phyloP scores from a whole-genome alignment of 2,329 filamentous ascomycete species.

The Coniochaeta pulveracea region DNA sequence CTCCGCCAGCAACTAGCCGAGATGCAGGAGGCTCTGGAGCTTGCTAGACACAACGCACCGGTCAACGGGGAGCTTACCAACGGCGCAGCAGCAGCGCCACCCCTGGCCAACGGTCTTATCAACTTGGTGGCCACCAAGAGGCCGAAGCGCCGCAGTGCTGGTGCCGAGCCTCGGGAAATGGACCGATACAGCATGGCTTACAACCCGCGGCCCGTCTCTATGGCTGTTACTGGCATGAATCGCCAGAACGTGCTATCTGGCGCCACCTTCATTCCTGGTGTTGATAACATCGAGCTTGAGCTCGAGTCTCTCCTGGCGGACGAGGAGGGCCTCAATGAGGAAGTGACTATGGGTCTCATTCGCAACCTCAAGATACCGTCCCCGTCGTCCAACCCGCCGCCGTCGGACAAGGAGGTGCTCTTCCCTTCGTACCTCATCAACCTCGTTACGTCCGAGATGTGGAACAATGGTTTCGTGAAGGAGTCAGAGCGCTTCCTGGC shows the following conservation, averaged over 20 bases:
- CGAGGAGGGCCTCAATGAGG: conserved; percentile 91
- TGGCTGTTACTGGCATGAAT: conserved; percentile 59
- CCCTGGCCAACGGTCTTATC: conserved; percentile 68
- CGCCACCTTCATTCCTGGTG: conserved; percentile 65
- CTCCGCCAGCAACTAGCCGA: conserved; percentile 82
- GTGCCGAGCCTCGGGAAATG: conserved; percentile 70
- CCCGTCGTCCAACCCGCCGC: conserved; percentile 74
- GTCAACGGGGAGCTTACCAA: conserved; percentile 60
- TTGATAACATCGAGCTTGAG: conserved; percentile 90
- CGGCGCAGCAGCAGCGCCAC: conserved; percentile 39
- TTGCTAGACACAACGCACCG: conserved; percentile 68
- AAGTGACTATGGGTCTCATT: conserved; percentile 93
- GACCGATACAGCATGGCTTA: conserved; percentile 89
- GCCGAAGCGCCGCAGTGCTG: conserved; percentile 86
- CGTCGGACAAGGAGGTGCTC: conserved; percentile 95
- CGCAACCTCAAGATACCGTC: conserved; percentile 92
- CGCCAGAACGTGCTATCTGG: conserved; percentile 59
- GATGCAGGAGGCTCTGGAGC: conserved; percentile 83
- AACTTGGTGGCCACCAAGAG: conserved; percentile 97
- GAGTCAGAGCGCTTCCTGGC: conserved; percentile 97
- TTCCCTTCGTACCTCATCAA: conserved; percentile 99
- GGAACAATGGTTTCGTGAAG: conserved; percentile 99
- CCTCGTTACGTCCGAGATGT: conserved; percentile 98
- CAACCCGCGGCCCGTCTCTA: conserved; percentile 90
- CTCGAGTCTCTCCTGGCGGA: conserved; percentile 88